These are phyloP conservation scores for Coelastrella sp. DNA, from an alignment of 139 green algal species.

Conservation along the genomic window DNA sequence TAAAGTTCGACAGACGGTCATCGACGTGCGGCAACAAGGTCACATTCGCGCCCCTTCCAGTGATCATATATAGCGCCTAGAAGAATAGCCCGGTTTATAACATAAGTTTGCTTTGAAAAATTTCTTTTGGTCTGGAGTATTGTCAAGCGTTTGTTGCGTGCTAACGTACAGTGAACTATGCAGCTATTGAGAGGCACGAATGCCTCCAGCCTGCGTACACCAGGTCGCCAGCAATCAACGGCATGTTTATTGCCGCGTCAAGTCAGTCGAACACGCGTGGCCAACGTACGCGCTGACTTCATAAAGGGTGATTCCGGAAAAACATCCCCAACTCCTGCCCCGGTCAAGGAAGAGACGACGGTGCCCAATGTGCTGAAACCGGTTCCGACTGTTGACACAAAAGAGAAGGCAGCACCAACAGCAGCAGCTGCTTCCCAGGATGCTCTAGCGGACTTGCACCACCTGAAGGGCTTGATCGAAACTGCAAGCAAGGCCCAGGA, in stretches of 20 bases:
- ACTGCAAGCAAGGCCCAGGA: not conserved
- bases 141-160: not conserved
- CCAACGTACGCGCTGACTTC: slow-evolving; percentile 9
- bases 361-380: not conserved
- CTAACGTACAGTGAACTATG: not conserved
- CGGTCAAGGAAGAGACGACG: slow-evolving; percentile 24
- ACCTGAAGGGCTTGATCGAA: not conserved
- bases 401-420: not conserved
- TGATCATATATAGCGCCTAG: too few species aligned
- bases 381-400: not conserved
- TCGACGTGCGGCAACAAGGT: too few species aligned
- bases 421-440: not conserved
- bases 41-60: too few species aligned
- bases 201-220: not conserved
- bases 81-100: too few species aligned
- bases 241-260: not conserved
- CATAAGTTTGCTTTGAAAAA: too few species aligned
- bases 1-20: too few species aligned
- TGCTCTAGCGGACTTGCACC: slow-evolving; percentile 18
- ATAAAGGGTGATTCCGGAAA: slow-evolving; percentile 14
- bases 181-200: not conserved
- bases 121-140: not conserved
- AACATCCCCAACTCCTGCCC: not conserved
- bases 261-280: not conserved
- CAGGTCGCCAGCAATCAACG: not conserved